A percentile compares a stretch with the other conserved stretches of the same genome.
phyloP scores from a whole-genome alignment of 2,329 filamentous ascomycete species.

The Pyrenochaeta sp. region DNA sequence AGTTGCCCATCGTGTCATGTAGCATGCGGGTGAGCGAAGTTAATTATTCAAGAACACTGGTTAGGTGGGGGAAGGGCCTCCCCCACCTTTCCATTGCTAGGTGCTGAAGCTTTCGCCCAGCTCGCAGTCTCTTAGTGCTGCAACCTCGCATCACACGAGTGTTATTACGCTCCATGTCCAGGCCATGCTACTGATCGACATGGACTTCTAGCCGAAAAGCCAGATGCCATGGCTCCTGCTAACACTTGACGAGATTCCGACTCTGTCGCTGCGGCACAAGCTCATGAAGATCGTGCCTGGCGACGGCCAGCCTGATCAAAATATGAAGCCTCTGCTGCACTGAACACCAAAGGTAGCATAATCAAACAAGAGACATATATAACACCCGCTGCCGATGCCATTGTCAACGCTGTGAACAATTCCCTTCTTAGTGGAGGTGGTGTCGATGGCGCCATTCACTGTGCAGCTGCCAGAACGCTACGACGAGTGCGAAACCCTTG shows the following conservation, averaged over 20 bases:
- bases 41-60: too few relatives aligned
- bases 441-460: slow-evolving; percentile 79
- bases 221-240: too few relatives aligned
- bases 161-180: too few relatives aligned
- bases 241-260: slow-evolving; percentile 67
- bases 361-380: slow-evolving; percentile 86
- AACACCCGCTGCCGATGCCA: slow-evolving; percentile 76
- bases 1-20: too few relatives aligned
- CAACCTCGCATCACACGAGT: too few relatives aligned
- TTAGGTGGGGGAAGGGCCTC: too few relatives aligned
- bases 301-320: slow-evolving; percentile 11
- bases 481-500: slow-evolving; percentile 74
- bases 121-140: too few relatives aligned
- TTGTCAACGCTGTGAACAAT: slow-evolving; percentile 91
- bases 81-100: too few relatives aligned
- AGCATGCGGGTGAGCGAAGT: too few relatives aligned
- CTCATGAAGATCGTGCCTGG: slow-evolving; percentile 57
- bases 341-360: slow-evolving; percentile 75
- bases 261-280: slow-evolving; percentile 72
- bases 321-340: slow-evolving; percentile 26
- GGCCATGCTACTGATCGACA: too few relatives aligned
- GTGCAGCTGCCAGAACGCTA: slow-evolving; percentile 75
- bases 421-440: slow-evolving; percentile 86
- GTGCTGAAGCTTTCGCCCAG: too few relatives aligned
- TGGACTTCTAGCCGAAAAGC: too few relatives aligned